Base-by-base conservation (phyloP, 176 grass and related monocot genomes). In the Ampelocalamus luodianensis region DNA sequence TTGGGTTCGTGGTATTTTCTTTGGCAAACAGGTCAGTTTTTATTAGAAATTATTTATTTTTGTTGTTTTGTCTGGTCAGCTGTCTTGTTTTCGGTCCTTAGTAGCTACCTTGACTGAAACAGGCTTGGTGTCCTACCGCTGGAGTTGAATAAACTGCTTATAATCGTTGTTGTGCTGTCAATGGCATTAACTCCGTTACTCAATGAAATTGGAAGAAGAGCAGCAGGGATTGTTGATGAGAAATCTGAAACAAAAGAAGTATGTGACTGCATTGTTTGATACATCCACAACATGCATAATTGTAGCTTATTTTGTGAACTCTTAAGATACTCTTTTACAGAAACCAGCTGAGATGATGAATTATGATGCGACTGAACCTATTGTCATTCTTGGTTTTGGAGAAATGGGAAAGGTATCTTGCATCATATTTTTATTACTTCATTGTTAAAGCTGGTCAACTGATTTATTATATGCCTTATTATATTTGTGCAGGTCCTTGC, bases 1-100 rank as follows among this genome's bases (percentile, higher is more conserved):
- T 98, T 58, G 96, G 93, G 63, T 98, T 98, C 0, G 93, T 98
- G 83, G 93, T 98, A 62, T 95, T 98, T 92, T 98, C 96, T 71
- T 92, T 98, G 68, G 96, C 93, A 81, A 98, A 98, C 82, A 95
- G 93, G 93, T 92, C 38, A 48, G 51, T 90, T 77, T 61, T 77
- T 20, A 44, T 24, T 12, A 26, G 63, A 79, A 48, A 16, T 79
- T 44, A 44, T 43, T 50, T 13, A 22, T 51, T 71, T 48, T 55
- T 16, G 13, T 63, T 44, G 42, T 34, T 82, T 54, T 72, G 10
- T 56, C 5, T 80, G 48, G 17, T 79, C 45, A 58, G 15, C 42
- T 40, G 50, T 79, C 38, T 75, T 76, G 6, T 86, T 70, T 13
- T 86, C 5, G 20, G 42, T 10, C 44, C 78, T 88, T 22, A 78